Conservation (phyloP, 2,329 filamentous ascomycete species). For the Beauveria medogensis region DNA sequence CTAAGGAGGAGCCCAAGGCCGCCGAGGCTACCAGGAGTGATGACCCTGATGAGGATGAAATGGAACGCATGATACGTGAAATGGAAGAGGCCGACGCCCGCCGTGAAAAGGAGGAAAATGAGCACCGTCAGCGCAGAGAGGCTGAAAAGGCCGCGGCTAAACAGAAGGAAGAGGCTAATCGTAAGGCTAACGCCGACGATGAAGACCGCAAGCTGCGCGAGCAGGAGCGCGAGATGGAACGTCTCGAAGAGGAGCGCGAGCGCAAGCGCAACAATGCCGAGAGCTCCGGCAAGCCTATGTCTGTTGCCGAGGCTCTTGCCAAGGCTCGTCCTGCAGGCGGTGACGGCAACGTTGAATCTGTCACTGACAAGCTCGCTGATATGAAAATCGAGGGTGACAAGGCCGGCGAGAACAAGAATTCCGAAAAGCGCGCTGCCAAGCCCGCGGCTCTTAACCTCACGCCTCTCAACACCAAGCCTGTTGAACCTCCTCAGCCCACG, state of each 20-base stretch:
- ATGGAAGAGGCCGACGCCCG: slow-evolving; percentile 50
- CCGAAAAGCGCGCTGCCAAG: slow-evolving; percentile 60
- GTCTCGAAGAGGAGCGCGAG: slow-evolving; percentile 63
- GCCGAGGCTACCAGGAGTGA: slow-evolving; percentile 23
- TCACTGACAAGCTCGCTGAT: slow-evolving; percentile 42
- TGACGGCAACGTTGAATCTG: slow-evolving; percentile 28
- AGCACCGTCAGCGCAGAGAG: slow-evolving; percentile 38
- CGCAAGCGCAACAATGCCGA: slow-evolving; percentile 44
- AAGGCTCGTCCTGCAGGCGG: slow-evolving; percentile 34
- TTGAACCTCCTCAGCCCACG: slow-evolving; percentile 88
- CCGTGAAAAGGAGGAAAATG: slow-evolving; percentile 41
- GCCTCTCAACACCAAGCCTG: slow-evolving; percentile 68
- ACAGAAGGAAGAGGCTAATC: slow-evolving; percentile 39
- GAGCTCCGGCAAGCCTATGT: slow-evolving; percentile 38
- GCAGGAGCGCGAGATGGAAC: slow-evolving; percentile 64
- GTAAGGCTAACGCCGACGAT: slow-evolving; percentile 41
- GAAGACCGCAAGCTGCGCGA: slow-evolving; percentile 61
- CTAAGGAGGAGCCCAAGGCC: slow-evolving; percentile 24
- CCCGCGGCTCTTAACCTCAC: slow-evolving; percentile 83
- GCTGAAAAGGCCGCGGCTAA: slow-evolving; percentile 39
- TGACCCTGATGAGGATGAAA: slow-evolving; percentile 43
- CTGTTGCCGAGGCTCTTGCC: slow-evolving; percentile 44
- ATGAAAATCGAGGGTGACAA: slow-evolving; percentile 41
- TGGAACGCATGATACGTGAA: slow-evolving; percentile 53
- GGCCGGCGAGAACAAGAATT: slow-evolving; percentile 41